Evolutionary conservation across 331 rosid species (phyloP).

Genomic region (Pyracantha coccinea): DNA sequence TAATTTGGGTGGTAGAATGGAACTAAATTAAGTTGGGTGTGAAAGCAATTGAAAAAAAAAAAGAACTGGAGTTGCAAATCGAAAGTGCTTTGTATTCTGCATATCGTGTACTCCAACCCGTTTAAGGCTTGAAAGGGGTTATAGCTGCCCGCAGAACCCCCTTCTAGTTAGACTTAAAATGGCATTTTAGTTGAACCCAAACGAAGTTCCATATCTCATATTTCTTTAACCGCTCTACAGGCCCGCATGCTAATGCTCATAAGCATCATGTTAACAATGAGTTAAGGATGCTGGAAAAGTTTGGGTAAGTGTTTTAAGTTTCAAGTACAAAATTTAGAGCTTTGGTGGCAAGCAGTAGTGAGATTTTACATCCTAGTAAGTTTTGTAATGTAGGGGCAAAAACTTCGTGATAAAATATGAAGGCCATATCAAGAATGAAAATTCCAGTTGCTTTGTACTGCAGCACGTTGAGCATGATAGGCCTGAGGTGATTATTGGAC

Average conservation of each 20-base stretch:
- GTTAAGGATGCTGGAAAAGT: slow-evolving; percentile 60
- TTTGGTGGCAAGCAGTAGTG: not conserved
- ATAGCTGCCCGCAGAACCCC: not conserved
- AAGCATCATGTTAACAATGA: slow-evolving; percentile 48
- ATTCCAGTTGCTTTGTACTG: slow-evolving; percentile 53
- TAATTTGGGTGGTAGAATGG: not conserved
- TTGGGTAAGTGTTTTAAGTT: slow-evolving; percentile 45
- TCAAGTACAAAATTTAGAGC: not conserved
- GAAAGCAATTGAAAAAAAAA: not conserved
- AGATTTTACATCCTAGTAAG: not conserved
- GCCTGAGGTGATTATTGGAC: slow-evolving; percentile 55
- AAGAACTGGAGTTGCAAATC: not conserved
- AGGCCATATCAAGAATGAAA: slow-evolving; percentile 38
- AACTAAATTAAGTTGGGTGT: not conserved
- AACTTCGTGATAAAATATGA: slow-evolving; percentile 49
- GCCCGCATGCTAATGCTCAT: slow-evolving; percentile 58
- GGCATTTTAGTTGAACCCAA: not conserved
- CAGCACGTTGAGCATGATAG: slow-evolving; percentile 74
- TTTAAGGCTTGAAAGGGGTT: not conserved
- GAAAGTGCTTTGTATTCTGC: not conserved
- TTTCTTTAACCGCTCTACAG: slow-evolving; percentile 29
- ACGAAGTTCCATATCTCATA: slow-evolving; percentile 1
- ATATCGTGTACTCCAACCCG: not conserved
- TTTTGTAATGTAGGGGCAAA: slow-evolving; percentile 46
- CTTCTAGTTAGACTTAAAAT: not conserved